These are phyloP conservation scores for Penicillium capsulatum DNA, from an alignment of 2,329 filamentous ascomycete species.

Conservation along the genomic window DNA sequence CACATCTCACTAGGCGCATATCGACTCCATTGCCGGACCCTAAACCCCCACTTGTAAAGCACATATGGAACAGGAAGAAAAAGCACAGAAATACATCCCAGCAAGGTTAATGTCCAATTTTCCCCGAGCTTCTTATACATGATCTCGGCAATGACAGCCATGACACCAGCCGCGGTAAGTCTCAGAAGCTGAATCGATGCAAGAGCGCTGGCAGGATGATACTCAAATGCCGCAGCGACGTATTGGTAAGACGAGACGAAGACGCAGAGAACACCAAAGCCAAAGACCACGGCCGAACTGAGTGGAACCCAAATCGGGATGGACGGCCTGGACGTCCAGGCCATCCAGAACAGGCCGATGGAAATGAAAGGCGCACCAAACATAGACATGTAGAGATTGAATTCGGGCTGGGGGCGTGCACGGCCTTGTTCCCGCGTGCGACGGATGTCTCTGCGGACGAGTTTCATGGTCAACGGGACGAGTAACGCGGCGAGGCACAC, in stretches of 20 bases:
- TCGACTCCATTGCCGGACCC: conserved; percentile 15
- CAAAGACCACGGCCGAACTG: background rate
- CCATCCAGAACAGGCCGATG: conserved; percentile 56
- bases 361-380: conserved; percentile 50
- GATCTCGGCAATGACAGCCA: conserved; percentile 32
- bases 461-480: conserved; percentile 46
- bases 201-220: conserved; percentile 6
- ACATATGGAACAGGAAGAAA: conserved; percentile 45
- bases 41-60: conserved; percentile 31
- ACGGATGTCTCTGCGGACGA: conserved; percentile 42
- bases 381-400: conserved; percentile 53
- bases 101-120: conserved; percentile 40
- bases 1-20: conserved; percentile 6
- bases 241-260: conserved; percentile 10
- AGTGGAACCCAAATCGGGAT: conserved; percentile 44
- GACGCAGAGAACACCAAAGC: conserved; percentile 2
- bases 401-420: conserved; percentile 47
- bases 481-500: conserved; percentile 36
- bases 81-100: conserved; percentile 34
- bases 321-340: conserved; percentile 47
- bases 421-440: conserved; percentile 40
- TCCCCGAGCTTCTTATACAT: conserved; percentile 41
- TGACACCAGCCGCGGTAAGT: conserved; percentile 27
- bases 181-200: conserved; percentile 4
- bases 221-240: conserved; percentile 8